These are phyloP conservation scores for Blastobotrys buckinghamii DNA, from an alignment of 1,139 yeast genomes.

Conservation along the genomic window DNA sequence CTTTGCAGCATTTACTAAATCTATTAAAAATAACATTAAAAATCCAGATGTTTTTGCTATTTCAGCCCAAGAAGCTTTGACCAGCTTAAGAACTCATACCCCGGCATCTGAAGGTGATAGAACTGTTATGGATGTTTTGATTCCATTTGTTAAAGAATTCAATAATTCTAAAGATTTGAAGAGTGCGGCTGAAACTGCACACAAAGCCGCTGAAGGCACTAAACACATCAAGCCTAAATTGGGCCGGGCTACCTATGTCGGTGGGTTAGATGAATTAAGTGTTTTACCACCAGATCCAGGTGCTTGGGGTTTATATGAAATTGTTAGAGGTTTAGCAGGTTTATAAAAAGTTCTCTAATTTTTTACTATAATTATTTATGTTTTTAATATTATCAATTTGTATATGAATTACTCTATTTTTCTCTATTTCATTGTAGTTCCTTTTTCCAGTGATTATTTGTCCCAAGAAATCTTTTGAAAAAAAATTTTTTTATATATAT, in stretches of 20 bases:
- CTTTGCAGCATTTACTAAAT: constrained; percentile 40
- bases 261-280: constrained; percentile 28
- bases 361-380: background rate
- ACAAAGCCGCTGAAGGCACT: constrained; percentile 40
- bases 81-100: constrained; percentile 39
- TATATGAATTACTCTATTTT: too few species aligned
- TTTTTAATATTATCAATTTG: too few species aligned
- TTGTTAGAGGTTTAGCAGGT: constrained; percentile 23
- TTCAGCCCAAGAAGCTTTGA: constrained; percentile 24
- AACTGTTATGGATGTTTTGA: constrained; percentile 49
- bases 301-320: constrained; percentile 37
- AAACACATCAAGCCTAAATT: constrained; percentile 39
- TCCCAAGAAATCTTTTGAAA: background rate
- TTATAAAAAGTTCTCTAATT: background rate
- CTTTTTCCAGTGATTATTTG: too few species aligned
- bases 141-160: constrained; percentile 41
- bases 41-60: constrained; percentile 14
- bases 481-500: background rate
- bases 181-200: constrained; percentile 36
- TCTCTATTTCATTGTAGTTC: too few species aligned
- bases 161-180: constrained; percentile 28
- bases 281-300: constrained; percentile 47
- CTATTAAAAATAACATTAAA: constrained; percentile 28
- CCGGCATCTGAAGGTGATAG: constrained; percentile 47
- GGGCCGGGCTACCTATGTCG: constrained; percentile 47